Base-by-base conservation (phyloP, 208 protist genomes). In the Herpetomonas tarakana region DNA sequence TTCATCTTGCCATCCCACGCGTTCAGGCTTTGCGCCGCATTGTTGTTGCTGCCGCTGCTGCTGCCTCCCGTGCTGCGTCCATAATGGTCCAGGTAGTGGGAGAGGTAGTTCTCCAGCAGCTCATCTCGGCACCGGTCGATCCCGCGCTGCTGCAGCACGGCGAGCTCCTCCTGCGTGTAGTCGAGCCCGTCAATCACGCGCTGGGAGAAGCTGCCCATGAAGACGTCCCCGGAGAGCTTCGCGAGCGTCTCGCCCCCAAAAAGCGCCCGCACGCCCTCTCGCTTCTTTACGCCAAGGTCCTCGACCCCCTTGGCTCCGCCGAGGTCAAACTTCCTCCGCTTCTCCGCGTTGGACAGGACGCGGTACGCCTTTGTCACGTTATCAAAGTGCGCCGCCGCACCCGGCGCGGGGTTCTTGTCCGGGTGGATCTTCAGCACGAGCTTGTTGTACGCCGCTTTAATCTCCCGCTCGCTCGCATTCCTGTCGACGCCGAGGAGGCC, bases 261-360 rank as follows among this genome's bases (percentile, higher is more conserved):
- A 31, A 94, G 63, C 3, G 74, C 83, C 0, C 85, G 78, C 3
- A 92, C 69, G 14, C 69, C 85, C 19, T 86, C 81, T 7, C 90
- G 76, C 56, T 90, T 91, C 65, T 78, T 83, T 28, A 61, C 74
- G 4, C 84, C 81, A 18, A 86, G 62, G 62, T 97, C 90, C 45
- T 99, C 92, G 0, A 99, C 81, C 21, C 91, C 95, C 55, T 98
- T 88, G 50, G 96, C 83, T 29, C 98, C 98, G 65, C 94, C 98
- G 41, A 97, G 65, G 65, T 99, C 98, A 71, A 99, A 99, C 54
- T 98, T 86, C 53, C 81, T 72, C 14, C 97, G 83, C 71, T 99
- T 98, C 67, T 98, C 71, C n/a, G 75, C 54, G 64, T 99, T 96
- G 3, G 65, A 85, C 16, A 99, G 77, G 1, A 99, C 87, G 27